Percentiles rank a stretch among this genome's conserved stretches.
phyloP scores from a whole-genome alignment of 768 basidiomycete genomes.

The Pisolithus marmoratus region DNA sequence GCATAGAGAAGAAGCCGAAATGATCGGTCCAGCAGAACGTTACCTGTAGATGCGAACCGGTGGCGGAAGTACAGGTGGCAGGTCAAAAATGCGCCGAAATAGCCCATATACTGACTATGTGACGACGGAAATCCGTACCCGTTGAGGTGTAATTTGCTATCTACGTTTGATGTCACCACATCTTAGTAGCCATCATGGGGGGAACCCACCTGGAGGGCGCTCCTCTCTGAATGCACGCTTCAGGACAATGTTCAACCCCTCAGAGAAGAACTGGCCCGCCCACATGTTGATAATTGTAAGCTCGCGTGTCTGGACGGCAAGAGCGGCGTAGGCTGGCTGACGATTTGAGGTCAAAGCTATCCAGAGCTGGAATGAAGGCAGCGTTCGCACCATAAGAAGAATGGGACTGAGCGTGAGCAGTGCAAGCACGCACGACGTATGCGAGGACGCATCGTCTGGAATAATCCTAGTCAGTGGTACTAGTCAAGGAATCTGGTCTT shows the following conservation, averaged over 20 bases:
- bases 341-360: slow-evolving; percentile 1
- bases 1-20: slow-evolving; percentile 45
- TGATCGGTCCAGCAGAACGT: slow-evolving; percentile 41
- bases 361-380: not conserved
- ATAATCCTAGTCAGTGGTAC: not conserved
- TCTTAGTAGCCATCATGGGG: not conserved
- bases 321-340: slow-evolving; percentile 74
- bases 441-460: slow-evolving; percentile 58
- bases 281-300: slow-evolving; percentile 79
- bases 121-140: slow-evolving; percentile 88
- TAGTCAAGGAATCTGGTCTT: not conserved
- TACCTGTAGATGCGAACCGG: slow-evolving; percentile 53
- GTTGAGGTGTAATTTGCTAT: slow-evolving; percentile 24
- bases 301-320: slow-evolving; percentile 73
- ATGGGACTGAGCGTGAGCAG: slow-evolving; percentile 65
- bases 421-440: slow-evolving; percentile 51
- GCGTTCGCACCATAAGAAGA: slow-evolving; percentile 54
- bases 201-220: slow-evolving; percentile 54
- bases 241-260: slow-evolving; percentile 61
- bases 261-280: slow-evolving; percentile 70
- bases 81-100: slow-evolving; percentile 70
- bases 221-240: slow-evolving; percentile 66
- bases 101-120: slow-evolving; percentile 89
- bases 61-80: slow-evolving; percentile 72
- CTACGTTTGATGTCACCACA: slow-evolving; percentile 5